phyloP scores from a whole-genome alignment of 129 eudicot genomes.

The Logfia minima region DNA sequence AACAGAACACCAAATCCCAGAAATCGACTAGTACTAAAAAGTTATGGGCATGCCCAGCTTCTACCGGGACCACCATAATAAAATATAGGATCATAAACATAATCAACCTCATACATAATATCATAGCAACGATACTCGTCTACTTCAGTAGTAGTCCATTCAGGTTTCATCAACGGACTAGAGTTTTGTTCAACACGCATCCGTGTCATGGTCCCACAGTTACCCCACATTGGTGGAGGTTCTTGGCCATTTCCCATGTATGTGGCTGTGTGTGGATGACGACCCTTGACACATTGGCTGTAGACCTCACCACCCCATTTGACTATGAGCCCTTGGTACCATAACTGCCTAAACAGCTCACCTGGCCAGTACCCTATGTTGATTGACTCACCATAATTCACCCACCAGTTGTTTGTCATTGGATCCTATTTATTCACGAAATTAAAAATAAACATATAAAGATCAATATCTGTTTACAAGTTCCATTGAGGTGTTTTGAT shows the following conservation, averaged over 20 bases:
- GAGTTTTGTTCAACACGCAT: constrained; percentile 53
- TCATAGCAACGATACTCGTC: constrained; percentile 67
- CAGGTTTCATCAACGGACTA: constrained; percentile 46
- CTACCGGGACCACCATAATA: constrained; percentile 87
- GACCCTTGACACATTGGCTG: constrained; percentile 47
- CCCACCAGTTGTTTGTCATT: constrained; percentile 62
- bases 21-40: background rate
- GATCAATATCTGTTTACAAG: background rate
- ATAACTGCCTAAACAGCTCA: constrained; percentile 44
- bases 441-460: background rate
- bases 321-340: constrained; percentile 43
- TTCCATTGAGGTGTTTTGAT: background rate
- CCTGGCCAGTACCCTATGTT: constrained; percentile 78
- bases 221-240: constrained; percentile 30
- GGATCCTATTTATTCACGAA: constrained; percentile 43
- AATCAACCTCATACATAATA: constrained; percentile 38
- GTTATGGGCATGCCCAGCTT: constrained; percentile 41
- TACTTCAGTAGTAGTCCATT: constrained; percentile 36
- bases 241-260: constrained; percentile 50
- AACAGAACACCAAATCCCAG: background rate
- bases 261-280: constrained; percentile 58
- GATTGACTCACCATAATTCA: constrained; percentile 46
- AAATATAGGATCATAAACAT: constrained; percentile 64
- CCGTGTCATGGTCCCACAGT: constrained; percentile 43
- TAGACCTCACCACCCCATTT: constrained; percentile 82